Conservation (phyloP, 106 monocot species). For the Gastrodia elata region DNA sequence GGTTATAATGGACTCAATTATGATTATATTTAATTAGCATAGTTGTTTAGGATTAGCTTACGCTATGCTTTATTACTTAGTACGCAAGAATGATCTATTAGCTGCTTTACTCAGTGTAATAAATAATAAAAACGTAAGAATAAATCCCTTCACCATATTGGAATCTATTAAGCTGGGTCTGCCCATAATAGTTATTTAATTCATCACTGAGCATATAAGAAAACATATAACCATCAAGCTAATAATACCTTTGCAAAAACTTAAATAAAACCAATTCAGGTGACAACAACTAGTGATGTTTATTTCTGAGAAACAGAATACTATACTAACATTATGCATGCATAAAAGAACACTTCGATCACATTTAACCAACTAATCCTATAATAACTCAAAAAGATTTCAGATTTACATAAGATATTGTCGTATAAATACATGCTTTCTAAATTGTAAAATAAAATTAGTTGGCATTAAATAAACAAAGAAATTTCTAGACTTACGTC, state of each 20-base stretch:
- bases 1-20: too few relatives aligned
- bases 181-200: too few relatives aligned
- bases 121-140: too few relatives aligned
- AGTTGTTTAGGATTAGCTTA: too few relatives aligned
- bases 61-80: too few relatives aligned
- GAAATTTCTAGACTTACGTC: slow-evolving; percentile 36
- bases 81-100: too few relatives aligned
- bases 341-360: background rate
- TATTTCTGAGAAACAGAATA: background rate
- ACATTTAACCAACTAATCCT: background rate
- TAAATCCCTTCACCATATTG: too few relatives aligned
- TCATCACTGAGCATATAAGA: too few relatives aligned
- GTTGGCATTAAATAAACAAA: background rate
- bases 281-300: background rate
- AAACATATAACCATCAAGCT: too few relatives aligned
- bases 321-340: background rate
- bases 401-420: background rate
- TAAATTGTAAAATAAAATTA: background rate
- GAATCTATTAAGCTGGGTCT: too few relatives aligned
- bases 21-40: too few relatives aligned
- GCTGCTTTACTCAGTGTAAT: too few relatives aligned
- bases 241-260: background rate
- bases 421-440: background rate
- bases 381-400: background rate
- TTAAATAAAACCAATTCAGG: background rate